A percentile compares a stretch with the other conserved stretches of the same genome.
Evolutionary conservation across 2,329 filamentous ascomycete species (phyloP).

Genomic region (Curvularia verruculosa): DNA sequence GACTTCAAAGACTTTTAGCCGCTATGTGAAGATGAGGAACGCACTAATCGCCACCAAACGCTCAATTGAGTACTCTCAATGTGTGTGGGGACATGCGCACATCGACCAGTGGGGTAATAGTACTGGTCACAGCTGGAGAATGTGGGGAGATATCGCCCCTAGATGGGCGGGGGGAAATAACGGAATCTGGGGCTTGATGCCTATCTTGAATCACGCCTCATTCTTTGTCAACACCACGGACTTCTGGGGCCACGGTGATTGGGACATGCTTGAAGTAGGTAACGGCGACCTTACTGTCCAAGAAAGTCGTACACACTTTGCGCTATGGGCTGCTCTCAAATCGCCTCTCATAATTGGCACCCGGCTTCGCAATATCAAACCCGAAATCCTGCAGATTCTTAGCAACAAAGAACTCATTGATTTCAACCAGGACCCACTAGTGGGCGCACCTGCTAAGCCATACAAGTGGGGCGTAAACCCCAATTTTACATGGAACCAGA

Average conservation of each 20-base stretch:
- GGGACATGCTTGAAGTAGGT: slow-evolving; percentile 47
- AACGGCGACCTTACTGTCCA: slow-evolving; percentile 41
- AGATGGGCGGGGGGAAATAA: slow-evolving; percentile 20
- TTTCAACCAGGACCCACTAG: slow-evolving; percentile 54
- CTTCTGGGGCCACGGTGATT: slow-evolving; percentile 35
- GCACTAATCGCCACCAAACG: slow-evolving; percentile 52
- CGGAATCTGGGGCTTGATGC: slow-evolving; percentile 22
- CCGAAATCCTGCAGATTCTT: slow-evolving; percentile 49
- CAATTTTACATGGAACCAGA: slow-evolving; percentile 57
- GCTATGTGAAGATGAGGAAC: slow-evolving; percentile 56
- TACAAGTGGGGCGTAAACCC: slow-evolving; percentile 58
- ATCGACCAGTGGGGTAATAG: slow-evolving; percentile 42
- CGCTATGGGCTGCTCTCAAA: slow-evolving; percentile 52
- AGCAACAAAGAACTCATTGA: slow-evolving; percentile 51
- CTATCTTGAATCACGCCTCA: slow-evolving; percentile 30
- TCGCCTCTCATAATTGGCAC: slow-evolving; percentile 54
- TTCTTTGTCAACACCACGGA: slow-evolving; percentile 27
- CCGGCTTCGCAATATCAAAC: slow-evolving; percentile 45
- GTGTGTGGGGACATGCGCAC: slow-evolving; percentile 43
- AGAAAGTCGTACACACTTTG: slow-evolving; percentile 48
- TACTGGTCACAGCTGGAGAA: slow-evolving; percentile 43
- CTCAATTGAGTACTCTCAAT: slow-evolving; percentile 45
- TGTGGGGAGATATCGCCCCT: slow-evolving; percentile 33
- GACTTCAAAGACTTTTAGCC: slow-evolving; percentile 54
- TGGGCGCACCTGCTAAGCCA: slow-evolving; percentile 48